Percentiles rank a stretch among this genome's conserved stretches.
Conservation (phyloP, 768 basidiomycete genomes). For the Jaapia argillacea region DNA sequence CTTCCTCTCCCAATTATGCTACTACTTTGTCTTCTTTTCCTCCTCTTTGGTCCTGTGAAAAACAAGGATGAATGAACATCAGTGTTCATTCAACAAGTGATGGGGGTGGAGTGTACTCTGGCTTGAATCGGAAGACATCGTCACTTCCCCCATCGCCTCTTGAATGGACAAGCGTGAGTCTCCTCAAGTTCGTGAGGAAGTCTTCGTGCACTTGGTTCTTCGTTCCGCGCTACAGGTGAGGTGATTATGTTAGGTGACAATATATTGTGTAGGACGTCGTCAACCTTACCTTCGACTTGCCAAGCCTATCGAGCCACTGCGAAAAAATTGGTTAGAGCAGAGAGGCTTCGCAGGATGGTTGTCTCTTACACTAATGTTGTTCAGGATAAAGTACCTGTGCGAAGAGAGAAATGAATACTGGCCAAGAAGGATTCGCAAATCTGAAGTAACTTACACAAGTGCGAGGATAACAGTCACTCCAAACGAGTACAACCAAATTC, state of each 20-base stretch:
- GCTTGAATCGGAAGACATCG: constrained; percentile 11
- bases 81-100: too few relatives aligned
- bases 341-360: background rate
- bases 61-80: too few relatives aligned
- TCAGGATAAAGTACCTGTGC: constrained; percentile 22
- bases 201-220: constrained; percentile 27
- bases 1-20: too few relatives aligned
- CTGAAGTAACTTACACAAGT: constrained; percentile 17
- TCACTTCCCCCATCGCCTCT: constrained; percentile 6
- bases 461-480: constrained; percentile 27
- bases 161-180: constrained; percentile 32
- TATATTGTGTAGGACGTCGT: background rate
- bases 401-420: background rate
- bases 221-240: constrained; percentile 15
- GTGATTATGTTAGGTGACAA: background rate
- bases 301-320: constrained; percentile 28
- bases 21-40: too few relatives aligned
- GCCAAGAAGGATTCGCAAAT: background rate
- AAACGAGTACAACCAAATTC: constrained; percentile 30
- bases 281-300: constrained; percentile 15
- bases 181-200: constrained; percentile 27
- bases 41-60: too few relatives aligned
- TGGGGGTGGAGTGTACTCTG: too few relatives aligned
- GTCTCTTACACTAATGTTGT: constrained; percentile 17
- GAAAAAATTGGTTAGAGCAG: background rate